These are phyloP conservation scores for Obba rivulosa DNA, from an alignment of 768 basidiomycete genomes.

Conservation along the genomic window DNA sequence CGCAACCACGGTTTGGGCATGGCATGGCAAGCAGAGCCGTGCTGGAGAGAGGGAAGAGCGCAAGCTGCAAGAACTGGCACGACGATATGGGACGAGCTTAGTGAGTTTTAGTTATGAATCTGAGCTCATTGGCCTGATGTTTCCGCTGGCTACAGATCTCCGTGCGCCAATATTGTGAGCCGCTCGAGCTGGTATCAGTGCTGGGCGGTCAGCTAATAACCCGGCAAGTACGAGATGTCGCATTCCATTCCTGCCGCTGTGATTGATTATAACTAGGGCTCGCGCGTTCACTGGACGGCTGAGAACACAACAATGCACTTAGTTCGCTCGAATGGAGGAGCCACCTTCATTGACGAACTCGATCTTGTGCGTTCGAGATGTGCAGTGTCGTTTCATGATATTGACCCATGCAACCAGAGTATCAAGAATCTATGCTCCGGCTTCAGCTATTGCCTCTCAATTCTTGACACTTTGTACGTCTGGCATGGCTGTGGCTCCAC, in stretches of 20 bases:
- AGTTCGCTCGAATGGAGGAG: constrained; percentile 45
- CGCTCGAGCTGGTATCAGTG: constrained; percentile 51
- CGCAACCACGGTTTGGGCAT: constrained; percentile 68
- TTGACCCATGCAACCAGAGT: constrained; percentile 30
- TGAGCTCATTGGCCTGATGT: background rate
- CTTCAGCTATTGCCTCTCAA: constrained; percentile 75
- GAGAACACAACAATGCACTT: constrained; percentile 84
- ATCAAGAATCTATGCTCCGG: constrained; percentile 74
- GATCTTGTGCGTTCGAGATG: constrained; percentile 48
- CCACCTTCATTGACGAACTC: constrained; percentile 63
- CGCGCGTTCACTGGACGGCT: constrained; percentile 65
- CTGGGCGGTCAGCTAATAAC: constrained; percentile 70
- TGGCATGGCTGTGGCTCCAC: constrained; percentile 79
- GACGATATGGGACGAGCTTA: constrained; percentile 61
- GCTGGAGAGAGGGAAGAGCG: constrained; percentile 56
- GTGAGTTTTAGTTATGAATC: constrained; percentile 35
- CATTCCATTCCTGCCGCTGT: background rate
- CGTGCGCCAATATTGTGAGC: constrained; percentile 60
- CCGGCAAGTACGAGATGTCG: constrained; percentile 55
- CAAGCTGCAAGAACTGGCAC: constrained; percentile 66
- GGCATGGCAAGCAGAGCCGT: constrained; percentile 56
- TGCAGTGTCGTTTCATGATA: constrained; percentile 1
- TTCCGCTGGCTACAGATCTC: constrained; percentile 22
- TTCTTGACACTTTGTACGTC: constrained; percentile 67
- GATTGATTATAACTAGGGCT: constrained; percentile 41